Evolutionary conservation across 805 yeast species (phyloP), one percentile per base, ranked within the genome.

Genomic region (Kregervanrija delftensis): DNA sequence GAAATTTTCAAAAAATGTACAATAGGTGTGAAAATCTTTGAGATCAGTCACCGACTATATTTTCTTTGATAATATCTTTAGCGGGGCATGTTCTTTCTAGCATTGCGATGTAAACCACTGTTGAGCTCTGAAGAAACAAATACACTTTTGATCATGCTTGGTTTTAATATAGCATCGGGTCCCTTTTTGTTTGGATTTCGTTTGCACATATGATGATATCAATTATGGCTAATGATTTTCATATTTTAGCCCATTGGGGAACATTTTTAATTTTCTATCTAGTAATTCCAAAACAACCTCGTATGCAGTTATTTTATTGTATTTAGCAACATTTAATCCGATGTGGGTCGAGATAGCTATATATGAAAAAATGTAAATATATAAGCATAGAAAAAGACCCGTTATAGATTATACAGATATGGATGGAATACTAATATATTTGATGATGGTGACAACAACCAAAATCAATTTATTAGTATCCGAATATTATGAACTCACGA

Each of bases 381-480:
- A n/a, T n/a, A n/a, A n/a, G n/a, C n/a, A n/a, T n/a, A n/a, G n/a
- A n/a, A n/a, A n/a, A n/a, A n/a, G n/a, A n/a, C n/a, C n/a, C n/a
- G n/a, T n/a, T n/a, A n/a, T n/a, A n/a, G n/a, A n/a, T n/a, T n/a
- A n/a, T n/a, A n/a, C n/a, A n/a, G 83, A 83, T 1, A 95, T 95
- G 0, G 88, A 81, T 2, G 97, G 96, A 2, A 93, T 77, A 65
- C 1, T 38, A 93, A 66, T 0, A 98, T 86, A 48, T 91, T 86
- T 2, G 98, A 86, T 3, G 88, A 69, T 0, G 90, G 81, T 0
- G 96, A 81, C 72, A 89, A 87, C 88, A 8, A 89, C 81, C 0
- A 96, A 77, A 3, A 93, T 88, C 36, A 93, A 69, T 58, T 85
- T 87, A 65, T 93, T 93, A 2, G 91, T 79, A 46, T 89, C 90